A percentile compares a stretch with the other conserved stretches of the same genome.
Conservation (phyloP, 768 basidiomycete genomes). For the Mycena sanguinolenta region DNA sequence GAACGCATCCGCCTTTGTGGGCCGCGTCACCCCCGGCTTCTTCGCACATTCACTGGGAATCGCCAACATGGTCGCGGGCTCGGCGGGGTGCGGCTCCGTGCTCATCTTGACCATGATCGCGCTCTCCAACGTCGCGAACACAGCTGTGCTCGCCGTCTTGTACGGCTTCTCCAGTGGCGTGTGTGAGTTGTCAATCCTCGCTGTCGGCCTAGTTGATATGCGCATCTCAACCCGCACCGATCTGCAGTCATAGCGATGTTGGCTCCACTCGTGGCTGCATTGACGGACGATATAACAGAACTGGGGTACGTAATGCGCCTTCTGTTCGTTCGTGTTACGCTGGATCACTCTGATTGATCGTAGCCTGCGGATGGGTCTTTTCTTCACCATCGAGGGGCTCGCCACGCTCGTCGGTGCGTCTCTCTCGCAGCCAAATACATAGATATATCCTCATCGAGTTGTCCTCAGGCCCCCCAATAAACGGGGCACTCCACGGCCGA, state of each 20-base stretch:
- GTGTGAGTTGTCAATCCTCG: constrained; percentile 42
- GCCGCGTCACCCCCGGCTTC: constrained; percentile 52
- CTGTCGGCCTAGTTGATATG: no score
- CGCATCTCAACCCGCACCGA: no score
- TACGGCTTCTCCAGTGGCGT: constrained; percentile 52
- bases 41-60: constrained; percentile 47
- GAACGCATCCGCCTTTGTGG: constrained; percentile 52
- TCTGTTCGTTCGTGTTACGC: neutral
- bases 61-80: constrained; percentile 42
- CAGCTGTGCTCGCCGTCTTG: constrained; percentile 42
- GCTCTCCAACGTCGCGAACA: constrained; percentile 25
- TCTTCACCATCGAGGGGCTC: constrained; percentile 33
- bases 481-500: constrained; percentile 51
- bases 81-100: constrained; percentile 40
- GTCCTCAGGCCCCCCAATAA: constrained; percentile 50
- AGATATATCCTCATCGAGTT: no score
- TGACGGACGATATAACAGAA: constrained; percentile 49
- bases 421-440: neutral
- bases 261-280: constrained; percentile 46
- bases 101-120: constrained; percentile 40
- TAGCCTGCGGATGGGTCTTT: constrained; percentile 43
- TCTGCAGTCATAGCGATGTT: constrained; percentile 47
- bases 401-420: neutral
- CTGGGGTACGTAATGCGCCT: constrained; percentile 47
- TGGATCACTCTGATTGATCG: neutral